Base-by-base conservation (phyloP, 2,329 filamentous ascomycete genomes). In the Fusarium chuoi region DNA sequence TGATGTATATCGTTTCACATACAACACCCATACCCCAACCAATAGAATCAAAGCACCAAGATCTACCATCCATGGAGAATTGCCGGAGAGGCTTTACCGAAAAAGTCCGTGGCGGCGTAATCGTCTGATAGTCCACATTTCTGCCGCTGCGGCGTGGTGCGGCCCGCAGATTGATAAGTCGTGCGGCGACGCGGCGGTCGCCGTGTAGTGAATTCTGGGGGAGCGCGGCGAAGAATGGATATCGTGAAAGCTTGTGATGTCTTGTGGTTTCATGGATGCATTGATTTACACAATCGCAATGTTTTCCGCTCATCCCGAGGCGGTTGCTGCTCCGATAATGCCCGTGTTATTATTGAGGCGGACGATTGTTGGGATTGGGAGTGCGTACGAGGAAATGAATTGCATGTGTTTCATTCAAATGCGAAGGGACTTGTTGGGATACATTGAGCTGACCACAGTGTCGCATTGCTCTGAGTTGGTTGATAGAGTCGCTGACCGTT, bases 51-150 rank as follows among this genome's bases (percentile, higher is more conserved):
- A 6, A 1, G 2, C 17, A 48, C 18, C 26, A 30, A 24, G 15
- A 68, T 49, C 65, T 63, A 20, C 65, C 26, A 15, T 15, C 6
- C 33, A 22, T 36, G 33, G 18, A 62, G 15, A 36, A 24, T 11
- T 24, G n/a, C 57, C 51, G 65, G 33, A 13, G 33, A 18, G 62
- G 17, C 56, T 5, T 28, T 46, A 44, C 48, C 48, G 48, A 28
- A 36, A 24, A 22, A 26, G 22, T 26, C 28, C 45, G 35, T 41
- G 20, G 38, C n/a, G 28, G 28, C 15, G 20, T 35, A 24, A 69
- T 69, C 48, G 49, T 35, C 36, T 69, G 65, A 69, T 69, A 26
- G 66, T 62, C 66, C 65, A 64, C 65, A 55, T 20, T 42, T 22
- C 6, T 12, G 70, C 70, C 58, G 54, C 65, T 48, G 69, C 69